phyloP scores from a whole-genome alignment of 495 filamentous ascomycete genomes.

The Thermochaetoides thermophila region DNA sequence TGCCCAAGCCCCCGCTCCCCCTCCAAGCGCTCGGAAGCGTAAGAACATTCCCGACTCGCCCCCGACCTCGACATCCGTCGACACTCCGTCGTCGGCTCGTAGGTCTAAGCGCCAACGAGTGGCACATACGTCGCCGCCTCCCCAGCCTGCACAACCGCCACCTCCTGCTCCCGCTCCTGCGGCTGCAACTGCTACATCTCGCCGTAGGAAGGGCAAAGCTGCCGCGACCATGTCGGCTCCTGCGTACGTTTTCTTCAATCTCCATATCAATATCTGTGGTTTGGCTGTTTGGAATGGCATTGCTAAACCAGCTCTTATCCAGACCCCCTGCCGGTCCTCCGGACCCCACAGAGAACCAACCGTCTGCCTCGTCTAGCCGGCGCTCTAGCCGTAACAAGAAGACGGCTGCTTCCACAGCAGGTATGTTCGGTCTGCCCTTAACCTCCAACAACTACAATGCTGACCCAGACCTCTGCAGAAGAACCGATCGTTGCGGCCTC shows the following conservation, averaged over 20 bases:
- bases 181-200: constrained; percentile 29
- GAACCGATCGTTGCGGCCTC: constrained; percentile 14
- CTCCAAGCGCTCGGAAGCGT: constrained; percentile 27
- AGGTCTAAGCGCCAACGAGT: constrained; percentile 38
- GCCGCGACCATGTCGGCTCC: constrained; percentile 68
- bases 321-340: constrained; percentile 24
- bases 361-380: constrained; percentile 44
- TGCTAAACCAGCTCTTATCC: no score
- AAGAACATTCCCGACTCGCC: constrained; percentile 20
- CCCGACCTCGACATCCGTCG: constrained; percentile 16
- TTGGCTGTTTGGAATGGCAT: no score
- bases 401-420: constrained; percentile 25
- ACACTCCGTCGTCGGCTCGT: constrained; percentile 25
- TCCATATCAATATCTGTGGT: background rate
- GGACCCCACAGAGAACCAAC: constrained; percentile 12
- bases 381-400: constrained; percentile 56
- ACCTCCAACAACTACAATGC: constrained; percentile 2
- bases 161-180: constrained; percentile 11
- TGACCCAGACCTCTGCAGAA: constrained; percentile 9
- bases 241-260: constrained; percentile 38
- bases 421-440: constrained; percentile 2
- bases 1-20: constrained; percentile 27
- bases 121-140: constrained; percentile 16
- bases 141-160: constrained; percentile 13
- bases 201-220: constrained; percentile 48